Evolutionary conservation across 805 yeast species (phyloP), one percentile per base, ranked within the genome.

Genomic region (Peterozyma toletana): DNA sequence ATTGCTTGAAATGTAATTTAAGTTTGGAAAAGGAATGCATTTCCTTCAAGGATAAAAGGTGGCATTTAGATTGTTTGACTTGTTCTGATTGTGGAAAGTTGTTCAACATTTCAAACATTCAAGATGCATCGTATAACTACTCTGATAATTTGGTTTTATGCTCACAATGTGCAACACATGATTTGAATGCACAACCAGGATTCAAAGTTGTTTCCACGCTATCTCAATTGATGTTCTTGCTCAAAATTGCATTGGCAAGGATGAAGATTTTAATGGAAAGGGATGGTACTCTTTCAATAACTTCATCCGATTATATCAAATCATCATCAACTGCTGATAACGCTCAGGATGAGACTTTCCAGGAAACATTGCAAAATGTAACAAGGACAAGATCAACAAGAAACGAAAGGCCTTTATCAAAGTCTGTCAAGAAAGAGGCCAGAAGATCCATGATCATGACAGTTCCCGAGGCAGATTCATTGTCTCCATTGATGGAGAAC

Each of bases 1-100:
- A 78, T 3, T 93, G 99, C 63, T 66, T 66, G 11, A 57, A 61
- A 1, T 93, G 99, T 60, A 67, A 70, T 2, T 78, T 79, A 57
- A 80, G 89, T 51, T 86, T 91, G 35, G 97, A 93, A 60, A 93
- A 83, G 52, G 73, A 74, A n/a, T 91, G 98, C 63, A 66, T 80
- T 13, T 73, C 71, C 38, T 75, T 70, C 51, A 68, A 68, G 16
- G 79, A 78, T 33, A 65, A 68, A 40, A 75, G 96, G 53, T 91
- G 96, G 97, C 99, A 93, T 59, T 46, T 70, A 11, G 66, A 73
- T 29, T 93, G 99, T 62, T 73, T 91, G 37, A 54, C 59, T 9
- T 91, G 98, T 55, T 61, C 75, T 0, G 56, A 57, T 9, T 90
- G 97, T 58, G 55, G 60, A 11, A 70, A 71, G 35, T 43, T 48